Base-by-base conservation (phyloP, 495 filamentous ascomycete genomes). In the Massariosphaeria phaeospora region DNA sequence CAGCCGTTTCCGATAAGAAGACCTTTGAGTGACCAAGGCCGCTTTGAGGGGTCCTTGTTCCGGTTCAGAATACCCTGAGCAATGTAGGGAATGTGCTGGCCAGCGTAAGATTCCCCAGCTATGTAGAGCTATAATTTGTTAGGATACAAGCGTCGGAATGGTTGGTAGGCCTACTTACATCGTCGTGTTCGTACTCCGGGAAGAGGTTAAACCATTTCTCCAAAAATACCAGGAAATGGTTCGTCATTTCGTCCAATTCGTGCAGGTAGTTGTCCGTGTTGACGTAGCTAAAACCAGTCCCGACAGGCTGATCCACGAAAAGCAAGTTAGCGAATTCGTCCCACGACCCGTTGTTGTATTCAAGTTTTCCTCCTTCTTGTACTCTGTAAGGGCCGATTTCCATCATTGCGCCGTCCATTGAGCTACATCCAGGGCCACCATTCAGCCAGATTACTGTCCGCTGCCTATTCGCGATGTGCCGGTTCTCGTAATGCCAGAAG, bases 401-500 rank as follows among this genome's bases (percentile, higher is more conserved):
- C 93, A 98, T 97, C 74, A 98, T 66, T 21, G 91, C 89, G 45
- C 93, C 93, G 65, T 98, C 93, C 81, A 95, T 90, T 12, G 89
- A 95, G 68, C 89, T 95, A 69, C 93, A 98, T 10, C 93, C 93
- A 0, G 93, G 93, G 0, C 93, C 93, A 29, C 93, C 93, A 67
- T 98, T 98, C 35, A 98, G 73, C 93, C 93, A 98, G 64, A 98
- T 85, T 3, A 98, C 87, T 0, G 93, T 96, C 24, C 91, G 82
- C 67, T 94, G 88, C 56, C 79, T 81, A 67, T 96, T 88, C 30
- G 89, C 93, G 52, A 97, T 95, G 65, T 97, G 91, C 45, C 86
- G 81, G 66, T 96, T 97, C 66, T 95, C 83, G 65, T 83, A 96
- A 65, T 95, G 89, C 93, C 93, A 98, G 73, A 97, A 98, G 76